These are phyloP conservation scores for Tolypocladium endophyticum DNA, from an alignment of 2,329 filamentous ascomycete genomes.

Conservation along the genomic window DNA sequence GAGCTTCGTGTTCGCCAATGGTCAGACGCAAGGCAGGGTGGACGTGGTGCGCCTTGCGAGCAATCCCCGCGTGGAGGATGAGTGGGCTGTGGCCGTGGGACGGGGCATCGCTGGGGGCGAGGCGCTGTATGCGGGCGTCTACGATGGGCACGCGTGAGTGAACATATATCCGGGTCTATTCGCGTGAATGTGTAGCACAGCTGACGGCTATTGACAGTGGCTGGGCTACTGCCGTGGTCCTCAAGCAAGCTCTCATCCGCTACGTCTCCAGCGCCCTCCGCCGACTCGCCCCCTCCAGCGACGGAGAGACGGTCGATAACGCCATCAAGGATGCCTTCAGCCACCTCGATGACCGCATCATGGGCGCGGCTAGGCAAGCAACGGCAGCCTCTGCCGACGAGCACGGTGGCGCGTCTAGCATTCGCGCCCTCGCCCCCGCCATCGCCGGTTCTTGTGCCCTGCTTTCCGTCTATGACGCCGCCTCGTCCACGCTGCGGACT, in stretches of 20 bases:
- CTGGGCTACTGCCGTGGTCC: constrained; percentile 26
- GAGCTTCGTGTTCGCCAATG: constrained; percentile 17
- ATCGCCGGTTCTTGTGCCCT: constrained; percentile 51
- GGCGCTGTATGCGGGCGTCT: constrained; percentile 27
- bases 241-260: constrained; percentile 30
- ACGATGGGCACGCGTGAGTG: constrained; percentile 38
- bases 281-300: constrained; percentile 15
- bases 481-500: constrained; percentile 41
- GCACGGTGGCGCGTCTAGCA: constrained; percentile 15
- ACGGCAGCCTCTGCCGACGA: constrained; percentile 12
- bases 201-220: constrained; percentile 17
- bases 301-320: constrained; percentile 36
- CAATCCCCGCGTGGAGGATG: constrained; percentile 24
- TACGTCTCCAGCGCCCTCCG: constrained; percentile 26
- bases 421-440: constrained; percentile 23
- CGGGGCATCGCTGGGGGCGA: constrained; percentile 16
- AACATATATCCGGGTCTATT: neutral
- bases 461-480: constrained; percentile 50
- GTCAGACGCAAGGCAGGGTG: constrained; percentile 15
- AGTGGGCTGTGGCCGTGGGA: constrained; percentile 21
- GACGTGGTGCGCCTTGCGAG: constrained; percentile 23
- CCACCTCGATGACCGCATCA: constrained; percentile 46
- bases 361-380: constrained; percentile 22
- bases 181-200: too few species aligned
- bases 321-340: constrained; percentile 49